These are phyloP conservation scores for Eutrema heterophyllum DNA, from an alignment of 345 rosid species.

Conservation along the genomic window DNA sequence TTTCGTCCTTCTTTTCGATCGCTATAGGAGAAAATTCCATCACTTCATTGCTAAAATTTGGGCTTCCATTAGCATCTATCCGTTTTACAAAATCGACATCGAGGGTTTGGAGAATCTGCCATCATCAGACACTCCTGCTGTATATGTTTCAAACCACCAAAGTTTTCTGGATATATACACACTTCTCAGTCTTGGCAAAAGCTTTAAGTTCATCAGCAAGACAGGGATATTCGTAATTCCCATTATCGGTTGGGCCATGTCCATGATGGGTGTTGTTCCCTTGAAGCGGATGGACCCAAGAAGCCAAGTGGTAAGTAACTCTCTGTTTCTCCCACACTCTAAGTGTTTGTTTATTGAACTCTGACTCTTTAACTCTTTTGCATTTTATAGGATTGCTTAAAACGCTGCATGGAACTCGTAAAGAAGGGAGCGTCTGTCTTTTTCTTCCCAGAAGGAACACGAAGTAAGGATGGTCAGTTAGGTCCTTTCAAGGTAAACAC, in stretches of 20 bases:
- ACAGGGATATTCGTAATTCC: conserved; percentile 73
- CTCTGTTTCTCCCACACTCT: background rate
- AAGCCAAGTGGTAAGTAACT: conserved; percentile 72
- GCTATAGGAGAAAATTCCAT: conserved; percentile 63
- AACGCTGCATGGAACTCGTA: conserved; percentile 70
- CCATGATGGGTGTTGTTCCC: conserved; percentile 77
- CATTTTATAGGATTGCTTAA: conserved; percentile 68
- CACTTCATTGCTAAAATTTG: conserved; percentile 67
- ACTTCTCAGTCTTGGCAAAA: conserved; percentile 74
- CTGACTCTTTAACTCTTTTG: conserved; percentile 2
- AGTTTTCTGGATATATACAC: conserved; percentile 88
- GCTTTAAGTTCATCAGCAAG: conserved; percentile 92
- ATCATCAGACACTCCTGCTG: conserved; percentile 64
- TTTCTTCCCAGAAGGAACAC: conserved; percentile 95
- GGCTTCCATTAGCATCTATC: conserved; percentile 56
- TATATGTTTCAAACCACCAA: conserved; percentile 91
- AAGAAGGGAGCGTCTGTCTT: conserved; percentile 80
- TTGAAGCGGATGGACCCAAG: conserved; percentile 84
- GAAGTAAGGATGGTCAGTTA: conserved; percentile 79
- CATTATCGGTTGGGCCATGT: conserved; percentile 92
- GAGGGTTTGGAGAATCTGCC: conserved; percentile 86
- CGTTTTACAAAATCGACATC: conserved; percentile 51
- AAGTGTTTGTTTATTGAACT: background rate
- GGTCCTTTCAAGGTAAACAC: conserved; percentile 76
- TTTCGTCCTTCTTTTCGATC: conserved; percentile 70